Evolutionary conservation across 768 basidiomycete species (phyloP).

Genomic region (Suillus sp.): DNA sequence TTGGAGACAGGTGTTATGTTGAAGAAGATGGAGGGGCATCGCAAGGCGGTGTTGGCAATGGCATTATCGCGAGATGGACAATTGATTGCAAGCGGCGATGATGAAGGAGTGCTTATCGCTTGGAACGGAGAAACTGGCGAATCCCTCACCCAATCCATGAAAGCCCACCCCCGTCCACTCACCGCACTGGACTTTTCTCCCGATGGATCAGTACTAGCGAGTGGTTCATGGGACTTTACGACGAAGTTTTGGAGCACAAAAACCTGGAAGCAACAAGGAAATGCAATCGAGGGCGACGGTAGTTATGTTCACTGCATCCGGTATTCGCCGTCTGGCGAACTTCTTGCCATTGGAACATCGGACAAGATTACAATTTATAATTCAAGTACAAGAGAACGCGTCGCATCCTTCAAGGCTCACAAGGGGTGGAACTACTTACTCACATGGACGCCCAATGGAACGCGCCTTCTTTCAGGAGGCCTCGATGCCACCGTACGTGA

Average conservation of each 20-base stretch:
- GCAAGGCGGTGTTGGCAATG: background rate
- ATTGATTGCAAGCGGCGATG: background rate
- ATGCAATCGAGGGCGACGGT: background rate
- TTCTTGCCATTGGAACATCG: background rate
- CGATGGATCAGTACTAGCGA: background rate
- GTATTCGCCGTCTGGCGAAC: background rate
- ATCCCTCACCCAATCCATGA: too few relatives aligned
- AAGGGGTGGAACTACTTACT: too few relatives aligned
- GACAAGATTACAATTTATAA: background rate
- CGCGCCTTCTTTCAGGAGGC: background rate
- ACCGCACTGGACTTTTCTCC: background rate
- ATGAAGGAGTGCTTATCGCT: fast-evolving
- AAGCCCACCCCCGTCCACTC: too few relatives aligned
- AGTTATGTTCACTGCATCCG: fast-evolving
- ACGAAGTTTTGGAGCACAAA: background rate
- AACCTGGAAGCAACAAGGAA: background rate
- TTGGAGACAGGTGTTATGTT: background rate
- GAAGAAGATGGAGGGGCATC: background rate
- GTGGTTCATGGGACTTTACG: background rate
- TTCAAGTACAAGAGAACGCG: background rate
- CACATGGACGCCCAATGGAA: background rate
- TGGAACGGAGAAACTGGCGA: background rate
- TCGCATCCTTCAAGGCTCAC: background rate
- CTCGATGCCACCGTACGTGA: background rate
- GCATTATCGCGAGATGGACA: background rate